Evolutionary conservation across 2,329 filamentous ascomycete genomes (phyloP).

Genomic region (Colletotrichum abscissum): DNA sequence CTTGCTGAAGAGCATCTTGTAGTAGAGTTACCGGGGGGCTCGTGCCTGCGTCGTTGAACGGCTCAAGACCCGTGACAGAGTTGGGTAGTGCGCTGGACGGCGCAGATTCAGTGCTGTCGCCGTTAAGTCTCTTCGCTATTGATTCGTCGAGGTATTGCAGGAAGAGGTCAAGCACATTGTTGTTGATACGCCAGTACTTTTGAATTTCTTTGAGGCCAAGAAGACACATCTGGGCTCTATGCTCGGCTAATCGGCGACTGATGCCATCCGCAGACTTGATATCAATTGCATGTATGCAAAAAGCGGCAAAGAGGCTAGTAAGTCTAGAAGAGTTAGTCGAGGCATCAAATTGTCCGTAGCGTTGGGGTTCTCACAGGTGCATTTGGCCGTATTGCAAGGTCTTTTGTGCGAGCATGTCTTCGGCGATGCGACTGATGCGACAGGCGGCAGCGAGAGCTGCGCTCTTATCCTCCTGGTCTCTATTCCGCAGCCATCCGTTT

Average conservation of each 20-base stretch:
- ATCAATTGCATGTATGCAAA: constrained; percentile 51
- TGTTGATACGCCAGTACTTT: constrained; percentile 54
- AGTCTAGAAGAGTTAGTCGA: constrained; percentile 39
- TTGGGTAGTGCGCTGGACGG: neutral
- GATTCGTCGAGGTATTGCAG: constrained; percentile 51
- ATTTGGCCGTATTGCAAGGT: constrained; percentile 50
- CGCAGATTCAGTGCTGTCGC: constrained; percentile 17
- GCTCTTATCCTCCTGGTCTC: constrained; percentile 42
- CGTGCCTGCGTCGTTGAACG: neutral
- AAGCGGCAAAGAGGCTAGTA: constrained; percentile 50
- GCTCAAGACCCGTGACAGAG: constrained; percentile 14
- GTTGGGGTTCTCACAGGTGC: constrained; percentile 44
- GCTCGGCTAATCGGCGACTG: constrained; percentile 47
- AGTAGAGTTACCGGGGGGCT: neutral
- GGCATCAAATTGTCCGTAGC: neutral
- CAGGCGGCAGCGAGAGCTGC: constrained; percentile 47
- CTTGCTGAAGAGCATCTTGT: neutral
- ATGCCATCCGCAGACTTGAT: constrained; percentile 47
- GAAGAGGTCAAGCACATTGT: constrained; percentile 51
- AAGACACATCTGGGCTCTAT: constrained; percentile 51
- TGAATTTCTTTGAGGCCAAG: constrained; percentile 51
- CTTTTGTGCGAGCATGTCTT: constrained; percentile 50
- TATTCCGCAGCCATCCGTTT: constrained; percentile 45
- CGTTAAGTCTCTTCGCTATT: constrained; percentile 48
- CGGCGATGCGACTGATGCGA: constrained; percentile 49